Evolutionary conservation across 2,329 filamentous ascomycete genomes (phyloP).

Genomic region (Penicillium thymicola): DNA sequence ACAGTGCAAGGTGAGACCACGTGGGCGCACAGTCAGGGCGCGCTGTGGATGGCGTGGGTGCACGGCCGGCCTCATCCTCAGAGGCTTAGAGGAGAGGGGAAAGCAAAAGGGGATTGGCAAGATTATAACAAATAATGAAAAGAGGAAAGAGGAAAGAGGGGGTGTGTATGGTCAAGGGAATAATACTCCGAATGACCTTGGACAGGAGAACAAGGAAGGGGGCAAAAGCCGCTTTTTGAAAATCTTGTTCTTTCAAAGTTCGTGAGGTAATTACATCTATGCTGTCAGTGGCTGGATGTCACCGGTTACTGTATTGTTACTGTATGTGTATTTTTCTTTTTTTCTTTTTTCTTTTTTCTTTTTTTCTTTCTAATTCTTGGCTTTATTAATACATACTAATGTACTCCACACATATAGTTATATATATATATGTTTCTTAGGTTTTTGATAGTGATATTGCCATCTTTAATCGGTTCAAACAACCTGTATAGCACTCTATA

Average conservation of each 20-base stretch:
- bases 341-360: too few relatives aligned
- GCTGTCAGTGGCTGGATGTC: neutral
- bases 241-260: slow-evolving; percentile 6
- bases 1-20: slow-evolving; percentile 33
- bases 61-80: slow-evolving; percentile 32
- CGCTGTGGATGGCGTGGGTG: slow-evolving; percentile 32
- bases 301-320: slow-evolving; percentile 1
- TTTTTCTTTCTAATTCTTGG: neutral
- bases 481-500: neutral
- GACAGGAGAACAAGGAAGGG: neutral
- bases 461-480: neutral
- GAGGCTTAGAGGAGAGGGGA: slow-evolving; percentile 7
- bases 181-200: slow-evolving; percentile 1
- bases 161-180: neutral
- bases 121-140: neutral
- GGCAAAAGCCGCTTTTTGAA: slow-evolving; percentile 1
- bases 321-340: neutral
- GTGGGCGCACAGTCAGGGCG: slow-evolving; percentile 38
- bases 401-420: too few relatives aligned
- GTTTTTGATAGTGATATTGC: neutral
- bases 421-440: neutral
- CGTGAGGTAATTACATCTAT: slow-evolving; percentile 5
- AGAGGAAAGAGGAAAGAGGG: neutral
- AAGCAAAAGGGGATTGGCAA: neutral
- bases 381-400: neutral